Evolutionary conservation across 2,329 filamentous ascomycete genomes (phyloP).

Genomic region (Parastagonospora avenae): DNA sequence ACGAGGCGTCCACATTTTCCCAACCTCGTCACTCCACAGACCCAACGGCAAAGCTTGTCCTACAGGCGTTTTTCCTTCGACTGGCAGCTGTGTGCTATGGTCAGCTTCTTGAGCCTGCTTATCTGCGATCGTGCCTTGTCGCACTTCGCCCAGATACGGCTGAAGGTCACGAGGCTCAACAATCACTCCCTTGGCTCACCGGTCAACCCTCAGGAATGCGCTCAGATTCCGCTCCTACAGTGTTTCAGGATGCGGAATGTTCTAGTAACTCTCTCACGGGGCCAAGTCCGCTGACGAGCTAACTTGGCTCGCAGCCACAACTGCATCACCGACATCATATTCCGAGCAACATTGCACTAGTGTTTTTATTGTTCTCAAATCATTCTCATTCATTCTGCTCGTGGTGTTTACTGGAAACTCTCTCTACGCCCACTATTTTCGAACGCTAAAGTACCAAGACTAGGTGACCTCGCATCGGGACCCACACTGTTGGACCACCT

Average conservation of each 20-base stretch:
- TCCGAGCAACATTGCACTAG: too few species aligned
- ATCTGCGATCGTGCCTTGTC: conserved; percentile 19
- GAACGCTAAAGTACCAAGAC: not conserved
- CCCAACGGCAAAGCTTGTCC: conserved; percentile 33
- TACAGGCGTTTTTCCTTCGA: conserved; percentile 21
- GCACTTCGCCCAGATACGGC: conserved; percentile 18
- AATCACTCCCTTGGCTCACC: conserved; percentile 7
- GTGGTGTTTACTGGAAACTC: too few species aligned
- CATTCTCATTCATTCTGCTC: too few species aligned
- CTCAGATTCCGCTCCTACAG: not conserved
- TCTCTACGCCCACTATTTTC: not conserved
- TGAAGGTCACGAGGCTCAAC: conserved; percentile 29
- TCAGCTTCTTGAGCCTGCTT: conserved; percentile 26
- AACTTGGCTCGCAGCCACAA: not conserved
- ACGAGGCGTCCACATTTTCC: conserved; percentile 10
- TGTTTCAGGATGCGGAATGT: not conserved
- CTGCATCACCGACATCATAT: too few species aligned
- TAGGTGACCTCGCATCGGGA: not conserved
- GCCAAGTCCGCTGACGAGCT: not conserved
- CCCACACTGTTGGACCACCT: not conserved
- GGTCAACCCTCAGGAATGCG: not conserved
- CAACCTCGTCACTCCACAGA: conserved; percentile 14
- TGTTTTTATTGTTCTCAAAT: too few species aligned
- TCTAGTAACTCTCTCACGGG: not conserved
- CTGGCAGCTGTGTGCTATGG: conserved; percentile 16